Base-by-base conservation (phyloP, 768 basidiomycete genomes). In the Leccinellum albellum region DNA sequence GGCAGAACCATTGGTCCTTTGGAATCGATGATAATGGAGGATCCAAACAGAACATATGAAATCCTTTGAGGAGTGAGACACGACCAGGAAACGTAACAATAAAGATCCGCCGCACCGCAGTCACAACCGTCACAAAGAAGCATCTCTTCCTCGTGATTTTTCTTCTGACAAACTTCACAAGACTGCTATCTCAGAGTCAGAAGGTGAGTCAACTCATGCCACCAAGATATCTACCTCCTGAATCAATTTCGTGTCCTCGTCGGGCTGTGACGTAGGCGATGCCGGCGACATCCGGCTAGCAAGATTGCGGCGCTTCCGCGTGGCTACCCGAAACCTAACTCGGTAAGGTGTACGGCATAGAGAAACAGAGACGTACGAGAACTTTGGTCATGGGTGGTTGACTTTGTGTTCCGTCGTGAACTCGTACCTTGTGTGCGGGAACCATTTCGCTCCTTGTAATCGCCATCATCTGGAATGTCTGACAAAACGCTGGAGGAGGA, bases 21-120 rank as follows among this genome's bases (percentile, higher is more conserved):
- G 97, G 97, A 54, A 99, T 90, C 2, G 79, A 75, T 9, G 80
- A 74, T 53, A 98, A 76, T 20, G 95, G 95, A 13, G 97, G 97
- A 67, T 94, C 89, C 56, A 99, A 86, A 70, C 97, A 99, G 71
- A 90, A 94, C 77, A 91, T 97, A 74, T 99, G 97, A 75, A 93
- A 99, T 4, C 96, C 93, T 95, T 57, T 55, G 37, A 58, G 55
- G 55, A 54, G 54, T 60, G 56, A 60, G 57, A 64, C 60, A 59
- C 59, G 61, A 51, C 28, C 37, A 53, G 42, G 45, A 42, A 40
- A 57, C 53, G 46, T 53, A 37, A 64, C 59, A 48, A 50, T 10
- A 57, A 35, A 55, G 61, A 61, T 52, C 51, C 52, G 63, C 73
- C 66, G 28, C 64, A 88, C 88, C 90, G 60, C 85, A 82, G 73